phyloP scores from a whole-genome alignment of 78 protist genomes.

The Emiliania huxleyi region DNA sequence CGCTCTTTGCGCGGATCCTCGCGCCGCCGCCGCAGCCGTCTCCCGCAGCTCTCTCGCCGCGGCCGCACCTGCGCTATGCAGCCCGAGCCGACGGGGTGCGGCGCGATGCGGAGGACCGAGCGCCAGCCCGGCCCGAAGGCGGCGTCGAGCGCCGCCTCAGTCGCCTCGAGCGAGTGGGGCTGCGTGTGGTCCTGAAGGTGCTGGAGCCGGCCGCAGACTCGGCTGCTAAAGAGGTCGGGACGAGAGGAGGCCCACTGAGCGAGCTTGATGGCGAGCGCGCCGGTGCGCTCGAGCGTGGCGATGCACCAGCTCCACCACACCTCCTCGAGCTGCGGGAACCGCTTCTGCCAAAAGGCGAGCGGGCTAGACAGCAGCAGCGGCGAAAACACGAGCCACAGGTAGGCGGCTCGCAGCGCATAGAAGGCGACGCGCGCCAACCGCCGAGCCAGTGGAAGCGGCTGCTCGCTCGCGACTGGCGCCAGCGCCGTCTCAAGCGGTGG shows the following conservation, averaged over 20 bases:
- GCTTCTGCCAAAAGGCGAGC: neutral
- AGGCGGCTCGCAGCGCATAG: neutral
- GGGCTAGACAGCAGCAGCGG: neutral
- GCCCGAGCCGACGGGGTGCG: conserved; percentile 33
- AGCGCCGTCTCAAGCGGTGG: no score
- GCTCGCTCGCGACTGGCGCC: no score
- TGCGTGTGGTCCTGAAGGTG: conserved; percentile 6
- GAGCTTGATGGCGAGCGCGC: conserved; percentile 52
- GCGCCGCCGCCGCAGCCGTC: neutral
- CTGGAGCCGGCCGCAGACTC: neutral
- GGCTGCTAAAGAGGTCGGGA: conserved; percentile 11
- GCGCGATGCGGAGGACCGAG: neutral
- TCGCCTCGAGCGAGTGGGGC: neutral
- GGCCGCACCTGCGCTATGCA: conserved; percentile 49
- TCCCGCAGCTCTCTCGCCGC: neutral
- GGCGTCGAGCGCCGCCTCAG: neutral
- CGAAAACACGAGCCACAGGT: neutral
- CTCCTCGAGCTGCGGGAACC: neutral
- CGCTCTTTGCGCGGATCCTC: no score
- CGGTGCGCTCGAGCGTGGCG: neutral
- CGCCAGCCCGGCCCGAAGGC: neutral
- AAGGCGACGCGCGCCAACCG: neutral
- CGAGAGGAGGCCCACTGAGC: conserved; percentile 58
- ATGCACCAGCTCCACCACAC: conserved; percentile 4
- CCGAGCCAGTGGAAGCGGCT: neutral